phyloP scores from a whole-genome alignment of 352 stramenopile genomes.

The Pythium folliculosum region DNA sequence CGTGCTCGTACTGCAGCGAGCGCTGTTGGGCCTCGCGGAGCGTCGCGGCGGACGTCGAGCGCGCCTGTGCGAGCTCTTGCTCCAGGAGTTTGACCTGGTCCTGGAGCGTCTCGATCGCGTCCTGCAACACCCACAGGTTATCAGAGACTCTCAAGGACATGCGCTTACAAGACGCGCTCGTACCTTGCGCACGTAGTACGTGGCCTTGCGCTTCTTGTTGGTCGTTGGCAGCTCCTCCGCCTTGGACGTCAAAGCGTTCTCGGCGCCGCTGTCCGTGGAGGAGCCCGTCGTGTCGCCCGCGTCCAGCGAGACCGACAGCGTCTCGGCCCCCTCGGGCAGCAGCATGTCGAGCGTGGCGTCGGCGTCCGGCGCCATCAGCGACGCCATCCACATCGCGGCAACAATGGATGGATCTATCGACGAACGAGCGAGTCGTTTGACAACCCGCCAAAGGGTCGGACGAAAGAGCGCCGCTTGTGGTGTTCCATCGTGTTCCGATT shows the following conservation, averaged over 20 bases:
- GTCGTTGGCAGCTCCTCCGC: background rate
- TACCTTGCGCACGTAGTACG: conserved; percentile 31
- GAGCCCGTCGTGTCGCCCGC: conserved; percentile 15
- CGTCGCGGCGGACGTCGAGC: conserved; percentile 9
- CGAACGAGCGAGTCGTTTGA: background rate
- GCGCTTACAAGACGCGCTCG: background rate
- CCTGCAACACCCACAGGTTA: background rate
- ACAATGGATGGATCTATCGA: background rate
- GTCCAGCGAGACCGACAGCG: conserved; percentile 4
- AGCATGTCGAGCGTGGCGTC: conserved; percentile 16
- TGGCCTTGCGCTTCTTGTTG: conserved; percentile 30
- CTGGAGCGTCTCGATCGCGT: conserved; percentile 20
- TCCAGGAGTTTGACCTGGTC: conserved; percentile 19
- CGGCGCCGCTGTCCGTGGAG: conserved; percentile 14
- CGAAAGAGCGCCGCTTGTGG: background rate
- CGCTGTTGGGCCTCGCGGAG: conserved; percentile 5
- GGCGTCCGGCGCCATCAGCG: background rate
- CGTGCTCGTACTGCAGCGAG: background rate
- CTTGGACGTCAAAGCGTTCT: background rate
- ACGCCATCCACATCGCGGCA: conserved; percentile 12
- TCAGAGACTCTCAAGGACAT: too few relatives aligned
- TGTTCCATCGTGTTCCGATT: background rate
- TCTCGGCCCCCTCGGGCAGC: background rate
- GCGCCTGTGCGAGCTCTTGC: conserved; percentile 5
- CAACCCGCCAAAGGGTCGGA: too few relatives aligned